Evolutionary conservation across 768 basidiomycete species (phyloP).

Genomic region (Lenzites betulinus): DNA sequence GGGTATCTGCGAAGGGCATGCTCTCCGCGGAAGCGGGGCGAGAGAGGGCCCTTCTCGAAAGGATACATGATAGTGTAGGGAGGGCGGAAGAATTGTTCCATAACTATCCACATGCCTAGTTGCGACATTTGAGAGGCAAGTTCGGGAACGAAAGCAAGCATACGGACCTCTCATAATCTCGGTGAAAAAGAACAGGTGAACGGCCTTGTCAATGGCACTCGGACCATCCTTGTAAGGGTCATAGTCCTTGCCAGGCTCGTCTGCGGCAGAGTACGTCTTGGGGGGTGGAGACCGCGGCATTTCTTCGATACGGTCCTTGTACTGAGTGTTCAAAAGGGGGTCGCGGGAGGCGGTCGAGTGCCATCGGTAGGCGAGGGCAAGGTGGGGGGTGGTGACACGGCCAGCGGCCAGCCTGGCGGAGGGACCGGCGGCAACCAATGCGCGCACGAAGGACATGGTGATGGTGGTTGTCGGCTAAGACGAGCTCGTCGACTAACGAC

Average conservation of each 20-base stretch:
- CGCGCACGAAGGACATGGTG: slow-evolving; percentile 60
- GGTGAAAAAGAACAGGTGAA: slow-evolving; percentile 97
- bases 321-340: slow-evolving; percentile 24
- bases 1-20: slow-evolving; percentile 97
- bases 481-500: slow-evolving; percentile 32
- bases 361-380: slow-evolving; percentile 50
- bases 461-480: slow-evolving; percentile 42
- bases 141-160: background rate
- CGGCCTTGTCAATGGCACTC: slow-evolving; percentile 93
- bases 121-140: slow-evolving; percentile 18
- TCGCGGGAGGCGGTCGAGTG: slow-evolving; percentile 44
- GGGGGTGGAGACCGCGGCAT: slow-evolving; percentile 13
- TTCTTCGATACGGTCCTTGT: slow-evolving; percentile 21
- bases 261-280: slow-evolving; percentile 38
- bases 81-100: slow-evolving; percentile 89
- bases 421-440: slow-evolving; percentile 53
- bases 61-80: slow-evolving; percentile 99
- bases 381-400: slow-evolving; percentile 30
- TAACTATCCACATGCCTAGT: slow-evolving; percentile 96
- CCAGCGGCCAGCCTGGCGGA: slow-evolving; percentile 45
- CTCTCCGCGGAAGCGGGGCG: slow-evolving; percentile 97
- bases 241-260: slow-evolving; percentile 52
- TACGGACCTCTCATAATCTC: slow-evolving; percentile 91
- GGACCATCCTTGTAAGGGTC: slow-evolving; percentile 79
- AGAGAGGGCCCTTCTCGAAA: slow-evolving; percentile 96